A percentile compares a stretch with the other conserved stretches of the same genome.
phyloP scores from a whole-genome alignment of 1,284 basidiomycete genomes.

The Hemileia vastatrix region DNA sequence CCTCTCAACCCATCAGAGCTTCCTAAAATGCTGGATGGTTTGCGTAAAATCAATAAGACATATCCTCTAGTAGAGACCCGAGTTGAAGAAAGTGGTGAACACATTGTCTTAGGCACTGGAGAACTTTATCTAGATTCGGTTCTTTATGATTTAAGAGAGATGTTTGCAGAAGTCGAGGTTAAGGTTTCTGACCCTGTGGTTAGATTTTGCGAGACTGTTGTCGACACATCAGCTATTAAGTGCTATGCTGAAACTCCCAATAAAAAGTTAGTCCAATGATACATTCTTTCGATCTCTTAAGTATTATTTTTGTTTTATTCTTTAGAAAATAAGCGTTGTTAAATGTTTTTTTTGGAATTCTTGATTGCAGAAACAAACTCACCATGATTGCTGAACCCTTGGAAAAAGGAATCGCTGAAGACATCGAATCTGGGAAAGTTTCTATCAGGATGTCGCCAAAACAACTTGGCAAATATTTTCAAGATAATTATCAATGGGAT shows the following conservation, averaged over 20 bases:
- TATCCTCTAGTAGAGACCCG: conserved; percentile 90
- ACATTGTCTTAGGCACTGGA: conserved; percentile 91
- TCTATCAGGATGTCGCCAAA: conserved; percentile 87
- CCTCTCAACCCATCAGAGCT: conserved; percentile 94
- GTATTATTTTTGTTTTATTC: conserved; percentile 5
- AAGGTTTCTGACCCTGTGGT: conserved; percentile 98
- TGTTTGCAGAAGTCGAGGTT: conserved; percentile 98
- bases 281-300: background rate
- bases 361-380: conserved; percentile 65
- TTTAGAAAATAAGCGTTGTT: conserved; percentile 2
- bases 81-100: conserved; percentile 97
- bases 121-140: conserved; percentile 95
- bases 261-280: conserved; percentile 63
- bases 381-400: conserved; percentile 97
- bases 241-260: conserved; percentile 98
- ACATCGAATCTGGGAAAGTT: conserved; percentile 80
- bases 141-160: conserved; percentile 81
- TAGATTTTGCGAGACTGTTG: conserved; percentile 94
- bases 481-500: conserved; percentile 97
- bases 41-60: conserved; percentile 94
- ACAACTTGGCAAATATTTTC: conserved; percentile 84
- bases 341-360: conserved; percentile 14
- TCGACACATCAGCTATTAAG: conserved; percentile 95
- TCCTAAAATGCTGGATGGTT: conserved; percentile 94
- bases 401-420: conserved; percentile 83